Conservation (phyloP, 208 protist species). For the Trypanosoma mega region DNA sequence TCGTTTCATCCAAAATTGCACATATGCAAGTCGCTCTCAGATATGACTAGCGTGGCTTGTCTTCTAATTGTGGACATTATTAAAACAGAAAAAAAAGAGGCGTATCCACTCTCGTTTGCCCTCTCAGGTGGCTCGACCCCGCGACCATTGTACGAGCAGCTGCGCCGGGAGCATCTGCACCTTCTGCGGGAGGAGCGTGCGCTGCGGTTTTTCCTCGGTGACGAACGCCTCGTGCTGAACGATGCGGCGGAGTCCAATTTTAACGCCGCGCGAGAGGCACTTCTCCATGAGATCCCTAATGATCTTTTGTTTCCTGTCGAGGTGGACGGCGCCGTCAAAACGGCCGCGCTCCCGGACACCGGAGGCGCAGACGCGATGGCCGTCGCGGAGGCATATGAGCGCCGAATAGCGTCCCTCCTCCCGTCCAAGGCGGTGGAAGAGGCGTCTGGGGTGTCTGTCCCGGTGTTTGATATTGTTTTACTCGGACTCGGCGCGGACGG, state of each 20-base stretch:
- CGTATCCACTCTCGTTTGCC: constrained; percentile 41
- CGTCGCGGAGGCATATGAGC: constrained; percentile 38
- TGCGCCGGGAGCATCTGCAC: constrained; percentile 45
- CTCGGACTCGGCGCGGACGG: constrained; percentile 81
- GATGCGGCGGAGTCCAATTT: constrained; percentile 64
- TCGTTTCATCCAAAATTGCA: constrained; percentile 38
- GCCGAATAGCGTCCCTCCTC: constrained; percentile 22
- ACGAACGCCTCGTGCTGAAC: constrained; percentile 58
- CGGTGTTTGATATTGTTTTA: constrained; percentile 70
- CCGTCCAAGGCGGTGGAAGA: constrained; percentile 13
- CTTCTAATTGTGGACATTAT: constrained; percentile 40
- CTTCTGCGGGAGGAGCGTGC: constrained; percentile 37
- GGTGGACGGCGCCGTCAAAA: constrained; percentile 29
- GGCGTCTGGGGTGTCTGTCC: constrained; percentile 22
- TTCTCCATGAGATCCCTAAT: constrained; percentile 55
- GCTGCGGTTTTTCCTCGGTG: constrained; percentile 57
- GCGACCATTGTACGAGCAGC: constrained; percentile 41
- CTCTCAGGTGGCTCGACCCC: constrained; percentile 82
- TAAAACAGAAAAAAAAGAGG: neutral
- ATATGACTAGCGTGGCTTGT: constrained; percentile 41
- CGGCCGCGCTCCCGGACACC: constrained; percentile 22
- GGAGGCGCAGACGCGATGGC: constrained; percentile 38
- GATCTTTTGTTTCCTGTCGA: constrained; percentile 45
- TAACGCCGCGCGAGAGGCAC: constrained; percentile 48
- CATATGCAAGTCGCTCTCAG: constrained; percentile 32